These are phyloP conservation scores for Capsicum pubescens DNA, from an alignment of 257 asterid species.

Conservation along the genomic window DNA sequence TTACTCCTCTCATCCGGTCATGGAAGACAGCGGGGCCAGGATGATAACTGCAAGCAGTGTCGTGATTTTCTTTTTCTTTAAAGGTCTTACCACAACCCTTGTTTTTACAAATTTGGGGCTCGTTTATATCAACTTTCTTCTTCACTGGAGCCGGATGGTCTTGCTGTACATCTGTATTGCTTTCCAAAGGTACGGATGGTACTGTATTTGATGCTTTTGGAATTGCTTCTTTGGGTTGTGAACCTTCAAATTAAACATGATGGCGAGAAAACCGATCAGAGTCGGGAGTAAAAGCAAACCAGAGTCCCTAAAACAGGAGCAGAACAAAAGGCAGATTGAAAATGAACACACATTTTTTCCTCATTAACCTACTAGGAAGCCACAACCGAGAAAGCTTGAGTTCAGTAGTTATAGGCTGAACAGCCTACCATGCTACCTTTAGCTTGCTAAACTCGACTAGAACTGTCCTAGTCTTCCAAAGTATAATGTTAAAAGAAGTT, in stretches of 20 bases:
- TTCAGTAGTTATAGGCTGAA: neutral
- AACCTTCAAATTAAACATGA: conserved; percentile 46
- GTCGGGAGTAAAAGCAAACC: neutral
- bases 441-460: neutral
- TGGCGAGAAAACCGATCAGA: conserved; percentile 12
- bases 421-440: neutral
- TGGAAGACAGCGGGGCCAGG: conserved; percentile 95
- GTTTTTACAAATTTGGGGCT: conserved; percentile 77
- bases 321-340: neutral
- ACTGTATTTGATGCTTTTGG: conserved; percentile 42
- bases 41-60: conserved; percentile 80
- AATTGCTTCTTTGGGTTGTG: conserved; percentile 52
- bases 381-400: neutral
- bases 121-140: conserved; percentile 68
- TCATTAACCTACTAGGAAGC: conserved; percentile 6
- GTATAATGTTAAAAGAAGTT: neutral
- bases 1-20: conserved; percentile 92
- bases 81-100: conserved; percentile 81
- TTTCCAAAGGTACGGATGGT: conserved; percentile 35
- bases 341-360: neutral
- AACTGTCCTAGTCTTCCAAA: neutral
- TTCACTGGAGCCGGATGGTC: conserved; percentile 51
- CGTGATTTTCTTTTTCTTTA: conserved; percentile 87
- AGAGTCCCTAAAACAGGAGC: neutral
- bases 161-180: conserved; percentile 43